Conservation (phyloP, 176 grass and related monocot genomes). For the Raddia guianensis region DNA sequence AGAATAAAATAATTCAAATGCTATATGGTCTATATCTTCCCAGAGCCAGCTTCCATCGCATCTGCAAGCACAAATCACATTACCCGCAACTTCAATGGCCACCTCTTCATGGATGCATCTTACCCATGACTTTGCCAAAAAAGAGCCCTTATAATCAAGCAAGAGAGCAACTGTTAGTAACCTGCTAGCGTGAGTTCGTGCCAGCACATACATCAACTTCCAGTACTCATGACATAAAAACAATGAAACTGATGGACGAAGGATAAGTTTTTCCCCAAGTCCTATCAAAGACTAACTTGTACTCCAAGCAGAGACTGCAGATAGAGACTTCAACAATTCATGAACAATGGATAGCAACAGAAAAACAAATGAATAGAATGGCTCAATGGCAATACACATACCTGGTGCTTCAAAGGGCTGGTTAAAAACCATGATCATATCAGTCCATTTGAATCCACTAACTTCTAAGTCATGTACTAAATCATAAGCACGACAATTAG, state of each 20-base stretch:
- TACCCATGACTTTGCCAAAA: not conserved
- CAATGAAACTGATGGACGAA: not conserved
- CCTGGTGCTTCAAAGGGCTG: slow-evolving; percentile 51
- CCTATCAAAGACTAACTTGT: not conserved
- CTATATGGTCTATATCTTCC: slow-evolving; percentile 5
- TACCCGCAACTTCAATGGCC: slow-evolving; percentile 13
- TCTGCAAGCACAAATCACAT: not conserved
- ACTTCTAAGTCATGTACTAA: slow-evolving; percentile 35
- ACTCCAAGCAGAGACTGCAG: not conserved
- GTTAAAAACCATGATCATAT: slow-evolving; percentile 27
- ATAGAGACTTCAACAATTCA: not conserved
- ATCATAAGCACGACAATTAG: slow-evolving; percentile 34
- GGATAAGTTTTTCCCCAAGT: not conserved
- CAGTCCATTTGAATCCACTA: slow-evolving; percentile 38
- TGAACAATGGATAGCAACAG: not conserved
- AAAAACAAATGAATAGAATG: slow-evolving; percentile 3
- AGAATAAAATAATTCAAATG: slow-evolving; percentile 17
- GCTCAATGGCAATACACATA: slow-evolving; percentile 19
- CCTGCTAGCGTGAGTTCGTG: not conserved
- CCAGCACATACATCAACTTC: not conserved
- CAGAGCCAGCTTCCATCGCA: not conserved
- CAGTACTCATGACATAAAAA: not conserved
- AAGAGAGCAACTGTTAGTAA: not conserved
- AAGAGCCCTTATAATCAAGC: slow-evolving; percentile 27
- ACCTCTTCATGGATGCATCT: slow-evolving; percentile 11